These are phyloP conservation scores for Cotoneaster glaucophyllus DNA, from an alignment of 306 rosid species.

Conservation along the genomic window DNA sequence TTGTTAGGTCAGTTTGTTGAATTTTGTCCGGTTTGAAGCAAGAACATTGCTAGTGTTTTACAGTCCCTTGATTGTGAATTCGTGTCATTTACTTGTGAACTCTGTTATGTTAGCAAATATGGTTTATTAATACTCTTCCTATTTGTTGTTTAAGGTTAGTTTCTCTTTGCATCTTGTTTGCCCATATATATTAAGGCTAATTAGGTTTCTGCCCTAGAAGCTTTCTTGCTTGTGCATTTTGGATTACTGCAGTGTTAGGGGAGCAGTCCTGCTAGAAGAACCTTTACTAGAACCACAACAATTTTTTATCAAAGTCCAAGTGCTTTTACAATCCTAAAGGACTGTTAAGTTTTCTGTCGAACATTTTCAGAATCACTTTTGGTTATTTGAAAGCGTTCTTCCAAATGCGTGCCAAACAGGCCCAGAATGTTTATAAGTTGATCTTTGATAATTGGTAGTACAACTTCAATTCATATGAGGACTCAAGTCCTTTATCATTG, in stretches of 20 bases:
- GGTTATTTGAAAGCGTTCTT: neutral
- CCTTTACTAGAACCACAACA: neutral
- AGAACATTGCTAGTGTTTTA: neutral
- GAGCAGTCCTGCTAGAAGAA: neutral
- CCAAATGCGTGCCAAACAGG: neutral
- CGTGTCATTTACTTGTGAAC: neutral
- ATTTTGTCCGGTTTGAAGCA: neutral
- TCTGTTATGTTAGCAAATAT: too few species aligned
- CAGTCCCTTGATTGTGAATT: neutral
- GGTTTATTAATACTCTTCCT: neutral
- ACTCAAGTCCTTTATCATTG: neutral
- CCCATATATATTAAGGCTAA: neutral
- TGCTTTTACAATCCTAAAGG: neutral
- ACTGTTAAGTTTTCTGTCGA: neutral
- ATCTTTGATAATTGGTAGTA: neutral
- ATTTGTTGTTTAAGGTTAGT: neutral
- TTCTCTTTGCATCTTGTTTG: neutral
- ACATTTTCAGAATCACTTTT: neutral
- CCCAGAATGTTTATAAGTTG: neutral
- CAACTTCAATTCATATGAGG: neutral
- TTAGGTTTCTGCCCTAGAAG: neutral
- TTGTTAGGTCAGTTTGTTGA: neutral
- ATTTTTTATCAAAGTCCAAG: neutral
- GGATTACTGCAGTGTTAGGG: neutral
- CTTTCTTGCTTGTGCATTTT: neutral